These are phyloP conservation scores for Filosporella fistucella DNA, from an alignment of 495 filamentous ascomycete genomes.

Conservation along the genomic window DNA sequence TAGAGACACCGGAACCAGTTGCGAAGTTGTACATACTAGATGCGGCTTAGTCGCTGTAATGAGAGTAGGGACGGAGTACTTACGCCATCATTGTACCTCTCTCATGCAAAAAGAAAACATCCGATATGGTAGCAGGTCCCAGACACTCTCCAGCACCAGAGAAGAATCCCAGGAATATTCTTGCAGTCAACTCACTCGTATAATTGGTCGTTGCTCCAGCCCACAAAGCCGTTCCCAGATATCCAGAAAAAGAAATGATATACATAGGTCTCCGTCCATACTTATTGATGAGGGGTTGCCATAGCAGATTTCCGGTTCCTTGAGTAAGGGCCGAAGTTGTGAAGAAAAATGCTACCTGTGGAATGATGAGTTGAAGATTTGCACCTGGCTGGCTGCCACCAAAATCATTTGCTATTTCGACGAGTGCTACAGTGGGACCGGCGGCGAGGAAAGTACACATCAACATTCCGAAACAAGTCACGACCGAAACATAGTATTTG, in stretches of 20 bases:
- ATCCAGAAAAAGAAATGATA: conserved; percentile 41
- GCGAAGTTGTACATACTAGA: conserved; percentile 43
- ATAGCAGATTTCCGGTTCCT: conserved; percentile 47
- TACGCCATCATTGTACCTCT: conserved; percentile 39
- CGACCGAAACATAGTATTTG: conserved; percentile 42
- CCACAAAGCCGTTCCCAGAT: conserved; percentile 39
- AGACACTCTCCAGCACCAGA: conserved; percentile 48
- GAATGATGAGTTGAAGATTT: conserved; percentile 28
- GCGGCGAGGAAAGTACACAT: conserved; percentile 51
- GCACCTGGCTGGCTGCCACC: not conserved
- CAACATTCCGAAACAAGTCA: conserved; percentile 46
- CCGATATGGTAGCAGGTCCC: conserved; percentile 45
- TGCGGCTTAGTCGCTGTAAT: too few relatives aligned
- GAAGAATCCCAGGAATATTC: conserved; percentile 45
- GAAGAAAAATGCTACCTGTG: conserved; percentile 47
- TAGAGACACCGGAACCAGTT: conserved; percentile 35
- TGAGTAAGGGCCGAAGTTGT: conserved; percentile 42
- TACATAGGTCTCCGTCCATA: conserved; percentile 50
- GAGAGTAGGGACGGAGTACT: not conserved
- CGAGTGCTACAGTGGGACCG: conserved; percentile 44
- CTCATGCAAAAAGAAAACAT: conserved; percentile 55
- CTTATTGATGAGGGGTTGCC: conserved; percentile 50
- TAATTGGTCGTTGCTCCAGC: conserved; percentile 34
- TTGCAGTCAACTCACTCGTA: conserved; percentile 32
- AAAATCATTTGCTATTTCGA: conserved; percentile 40